Conservation (phyloP, 2,329 filamentous ascomycete genomes). For the Didymella lethalis region DNA sequence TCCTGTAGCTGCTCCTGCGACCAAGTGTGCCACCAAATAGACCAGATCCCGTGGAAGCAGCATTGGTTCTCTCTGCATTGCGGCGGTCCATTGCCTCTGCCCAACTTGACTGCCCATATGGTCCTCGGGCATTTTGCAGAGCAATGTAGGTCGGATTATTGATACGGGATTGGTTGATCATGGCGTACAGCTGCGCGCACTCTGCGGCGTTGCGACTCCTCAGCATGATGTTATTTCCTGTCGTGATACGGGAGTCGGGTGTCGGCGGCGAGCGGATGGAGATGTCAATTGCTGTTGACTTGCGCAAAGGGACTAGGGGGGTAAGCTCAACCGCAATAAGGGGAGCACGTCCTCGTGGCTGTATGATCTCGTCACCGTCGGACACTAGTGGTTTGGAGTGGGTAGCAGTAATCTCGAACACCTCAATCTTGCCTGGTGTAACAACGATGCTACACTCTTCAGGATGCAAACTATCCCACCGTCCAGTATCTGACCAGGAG, state of each 20-base stretch:
- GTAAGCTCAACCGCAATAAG: constrained; percentile 83
- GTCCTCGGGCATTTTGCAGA: constrained; percentile 75
- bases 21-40: constrained; percentile 58
- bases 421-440: constrained; percentile 70
- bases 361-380: constrained; percentile 51
- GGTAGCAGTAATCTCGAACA: constrained; percentile 63
- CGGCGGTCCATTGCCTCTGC: constrained; percentile 62
- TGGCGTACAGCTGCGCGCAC: constrained; percentile 80
- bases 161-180: constrained; percentile 87
- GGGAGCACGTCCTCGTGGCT: constrained; percentile 54
- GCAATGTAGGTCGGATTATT: constrained; percentile 91
- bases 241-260: constrained; percentile 72
- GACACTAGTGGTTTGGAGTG: constrained; percentile 54
- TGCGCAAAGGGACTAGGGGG: constrained; percentile 85
- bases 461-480: constrained; percentile 68
- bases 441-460: constrained; percentile 70
- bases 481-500: constrained; percentile 66
- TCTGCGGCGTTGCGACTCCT: constrained; percentile 79
- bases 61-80: constrained; percentile 53
- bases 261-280: constrained; percentile 90
- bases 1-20: constrained; percentile 64
- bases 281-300: constrained; percentile 91
- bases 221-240: constrained; percentile 85
- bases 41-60: constrained; percentile 52
- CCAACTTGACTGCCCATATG: constrained; percentile 56